Base-by-base conservation (phyloP, 176 grass and related monocot species). In the Raddia guianensis region DNA sequence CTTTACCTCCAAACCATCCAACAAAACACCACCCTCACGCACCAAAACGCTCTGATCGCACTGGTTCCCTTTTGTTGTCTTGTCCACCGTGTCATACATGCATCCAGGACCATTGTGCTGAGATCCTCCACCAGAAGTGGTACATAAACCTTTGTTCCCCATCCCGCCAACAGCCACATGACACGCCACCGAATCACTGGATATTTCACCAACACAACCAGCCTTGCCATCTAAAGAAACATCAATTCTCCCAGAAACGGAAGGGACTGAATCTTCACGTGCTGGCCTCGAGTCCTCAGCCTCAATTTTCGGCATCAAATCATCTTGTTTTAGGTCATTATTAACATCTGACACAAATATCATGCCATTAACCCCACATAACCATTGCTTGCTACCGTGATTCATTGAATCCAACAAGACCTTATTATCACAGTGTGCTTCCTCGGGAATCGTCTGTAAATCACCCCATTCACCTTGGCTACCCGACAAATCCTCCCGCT, bases 241-340 rank as follows among this genome's bases (percentile, higher is more conserved):
- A 57, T 63, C 69, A 62, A 70, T 21, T 3, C 66, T 10, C 45
- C 60, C 73, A 53, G 76, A 75, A 75, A 70, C 10, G 2, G 66
- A 77, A 88, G 74, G 86, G 15, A 83, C 34, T 47, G 69, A 88
- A 74, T 79, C 52, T 74, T 61, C 69, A 4, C 32, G 6, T 7
- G 57, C 52, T 57, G 32, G 34, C 9, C 12, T 66, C 13, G 12
- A 47, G 12, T 72, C 35, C 44, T 70, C 70, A 73, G 73, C 16
- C 81, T 70, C 48, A 85, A 13, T 73, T 49, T 81, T 70, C 64
- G 66, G 61, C n/a, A 77, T 40, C 7, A 45, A 79, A 82, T 40
- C 66, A 86, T 52, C 72, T 4, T 45, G 19, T 14, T 61, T 73
- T 68, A 27, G 62, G 69, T 70, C 81, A 75, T 75, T 32, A 47